Evolutionary conservation across 2,329 filamentous ascomycete species (phyloP), one percentile per base, ranked within the genome.

Genomic region (Botrytis fragariae): DNA sequence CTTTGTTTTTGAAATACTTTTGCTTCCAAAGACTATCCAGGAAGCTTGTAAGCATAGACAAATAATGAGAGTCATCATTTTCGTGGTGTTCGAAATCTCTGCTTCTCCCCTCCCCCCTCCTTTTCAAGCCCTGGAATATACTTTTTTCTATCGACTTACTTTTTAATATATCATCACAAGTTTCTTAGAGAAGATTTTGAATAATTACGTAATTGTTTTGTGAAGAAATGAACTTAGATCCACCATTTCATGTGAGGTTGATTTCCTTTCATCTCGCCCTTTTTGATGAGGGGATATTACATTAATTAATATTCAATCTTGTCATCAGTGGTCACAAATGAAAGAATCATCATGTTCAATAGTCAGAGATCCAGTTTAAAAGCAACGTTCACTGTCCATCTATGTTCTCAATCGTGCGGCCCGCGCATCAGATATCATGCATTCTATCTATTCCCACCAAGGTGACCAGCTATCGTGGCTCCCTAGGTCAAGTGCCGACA

Each of bases 1-100:
- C 48, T 51, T 51, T 48, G 22, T 48, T 48, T 25, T 25, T 25
- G 45, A 12, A 10, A 25, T 0, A 0, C 0, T 12, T 12, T 4
- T 12, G 10, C 4, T 25, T n/a, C 0, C n/a, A 3, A 51, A 51
- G 14, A 14, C 3, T 20, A 10, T 10, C 9, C 0, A 45, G 7
- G 7, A 22, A 45, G 1, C 7, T 18, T 7, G 1, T 7, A 45
- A 45, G 7, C 20, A 45, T 45, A 3, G 20, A 20, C 44, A 20
- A 7, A 45, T 22, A 48, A 1, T 1, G 1, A 22, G 8, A 48
- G 18, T 22, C 44, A 48, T 22, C 18, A 0, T 22, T 45, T 48
- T 10, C 8, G 7, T 22, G 44, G 8, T 45, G 44, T 48, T 8
- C 3, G 8, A 22, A 22, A 9, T 48, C 3, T 48, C 8, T 48